Base-by-base conservation (phyloP, 31 red algal genomes). In the Porphyra umbilicalis region DNA sequence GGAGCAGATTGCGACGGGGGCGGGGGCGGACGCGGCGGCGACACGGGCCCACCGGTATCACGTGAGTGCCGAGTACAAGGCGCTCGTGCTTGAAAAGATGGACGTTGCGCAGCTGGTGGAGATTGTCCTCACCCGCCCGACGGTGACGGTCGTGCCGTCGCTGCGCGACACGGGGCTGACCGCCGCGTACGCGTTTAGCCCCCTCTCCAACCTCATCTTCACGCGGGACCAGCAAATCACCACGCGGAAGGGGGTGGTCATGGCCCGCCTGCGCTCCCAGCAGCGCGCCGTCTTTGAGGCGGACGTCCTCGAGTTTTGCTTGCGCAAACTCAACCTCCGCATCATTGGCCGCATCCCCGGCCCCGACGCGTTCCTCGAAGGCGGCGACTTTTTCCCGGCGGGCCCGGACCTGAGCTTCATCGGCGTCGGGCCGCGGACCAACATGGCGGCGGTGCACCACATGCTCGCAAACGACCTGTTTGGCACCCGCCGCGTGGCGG, bases 271-370 rank as follows among this genome's bases (percentile, higher is more conserved):
- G 9, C 85, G 90, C 36, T 87, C 85, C 38, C 29, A 82, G 34
- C 96, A 98, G 79, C 82, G 96, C 13, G 42, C 76, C 15, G 79
- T 75, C 38, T 29, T n/a, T 8, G 96, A 98, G 80, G 96, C 95
- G n/a, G 93, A 98, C 77, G 93, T 98, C 31, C 91, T 98, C 85
- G 83, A 95, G 79, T 98, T 98, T 80, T 98, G 96, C 39, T 87
- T 95, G 80, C 8, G 74, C 35, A 98, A 98, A 81, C 85, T 98
- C 42, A 86, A 85, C 29, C 82, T 98, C 32, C 80, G 87, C 35
- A 84, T 95, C 10, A 83, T 95, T 25, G 96, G 91, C 6, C 92
- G 96, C 71, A 90, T 98, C 33, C 89, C 92, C 30, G 35, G 32
- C 16, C 91, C 89, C 8, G 20, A 71, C 57, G 96, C 75, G 35